These are phyloP conservation scores for Oryza glaberrima DNA, from an alignment of 176 grass and related monocot genomes.

Conservation along the genomic window DNA sequence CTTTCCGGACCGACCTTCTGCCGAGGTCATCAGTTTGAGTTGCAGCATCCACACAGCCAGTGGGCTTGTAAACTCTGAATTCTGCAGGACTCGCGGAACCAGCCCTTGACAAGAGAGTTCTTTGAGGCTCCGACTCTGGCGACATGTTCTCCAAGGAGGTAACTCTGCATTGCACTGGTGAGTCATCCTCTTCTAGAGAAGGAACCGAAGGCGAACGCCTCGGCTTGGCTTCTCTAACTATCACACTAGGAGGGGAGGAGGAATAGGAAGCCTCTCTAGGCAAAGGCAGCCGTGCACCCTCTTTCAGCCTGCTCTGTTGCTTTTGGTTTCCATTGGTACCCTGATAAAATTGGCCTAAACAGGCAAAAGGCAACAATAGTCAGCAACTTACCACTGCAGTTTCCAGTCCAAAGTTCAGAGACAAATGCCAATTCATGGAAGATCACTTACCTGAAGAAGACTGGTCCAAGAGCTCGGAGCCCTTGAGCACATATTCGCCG, in stretches of 20 bases:
- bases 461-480: slow-evolving; percentile 78
- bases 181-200: slow-evolving; percentile 50
- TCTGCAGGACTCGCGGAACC: slow-evolving; percentile 43
- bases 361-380: background rate
- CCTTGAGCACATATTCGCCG: slow-evolving; percentile 94
- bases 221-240: slow-evolving; percentile 56
- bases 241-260: slow-evolving; percentile 58
- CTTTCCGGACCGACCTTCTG: slow-evolving; percentile 23
- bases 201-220: slow-evolving; percentile 45
- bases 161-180: slow-evolving; percentile 44
- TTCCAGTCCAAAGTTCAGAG: slow-evolving; percentile 10
- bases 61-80: slow-evolving; percentile 57
- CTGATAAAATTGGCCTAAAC: slow-evolving; percentile 54
- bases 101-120: slow-evolving; percentile 33
- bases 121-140: slow-evolving; percentile 31
- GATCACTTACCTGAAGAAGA: slow-evolving; percentile 59
- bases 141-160: slow-evolving; percentile 41
- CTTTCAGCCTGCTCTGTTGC: slow-evolving; percentile 51
- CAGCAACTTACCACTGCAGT: slow-evolving; percentile 24
- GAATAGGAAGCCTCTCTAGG: slow-evolving; percentile 60
- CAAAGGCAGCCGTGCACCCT: slow-evolving; percentile 39
- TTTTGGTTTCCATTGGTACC: slow-evolving; percentile 59
- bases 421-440: background rate
- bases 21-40: slow-evolving; percentile 83
- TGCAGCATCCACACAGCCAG: slow-evolving; percentile 59